A percentile compares a stretch with the other conserved stretches of the same genome.
Evolutionary conservation across 495 filamentous ascomycete genomes (phyloP).

Genomic region (Aspergillus haitiensis): DNA sequence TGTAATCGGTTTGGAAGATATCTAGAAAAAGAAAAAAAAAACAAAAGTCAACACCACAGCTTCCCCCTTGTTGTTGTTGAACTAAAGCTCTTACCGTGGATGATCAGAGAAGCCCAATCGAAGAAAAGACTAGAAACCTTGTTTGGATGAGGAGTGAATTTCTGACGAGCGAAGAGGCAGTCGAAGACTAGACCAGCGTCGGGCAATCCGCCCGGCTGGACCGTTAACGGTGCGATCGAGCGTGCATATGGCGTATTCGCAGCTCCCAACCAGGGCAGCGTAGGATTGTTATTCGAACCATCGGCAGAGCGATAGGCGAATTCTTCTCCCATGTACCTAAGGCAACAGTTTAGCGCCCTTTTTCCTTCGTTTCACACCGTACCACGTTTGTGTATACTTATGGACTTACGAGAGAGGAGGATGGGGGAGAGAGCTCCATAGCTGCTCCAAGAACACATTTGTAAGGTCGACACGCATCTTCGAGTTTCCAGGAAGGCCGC

Average conservation of each 20-base stretch:
- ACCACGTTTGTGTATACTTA: neutral
- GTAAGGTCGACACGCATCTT: conserved; percentile 64
- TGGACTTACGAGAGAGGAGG: conserved; percentile 51
- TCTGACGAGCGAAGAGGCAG: conserved; percentile 51
- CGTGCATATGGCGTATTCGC: conserved; percentile 58
- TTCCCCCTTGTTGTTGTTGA: neutral
- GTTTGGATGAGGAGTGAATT: conserved; percentile 56
- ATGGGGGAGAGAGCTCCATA: conserved; percentile 63
- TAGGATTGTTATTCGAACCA: conserved; percentile 66
- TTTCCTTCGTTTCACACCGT: neutral
- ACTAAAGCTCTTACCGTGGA: conserved; percentile 43
- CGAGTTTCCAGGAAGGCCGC: conserved; percentile 61
- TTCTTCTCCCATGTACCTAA: conserved; percentile 63
- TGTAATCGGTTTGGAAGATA: conserved; percentile 60
- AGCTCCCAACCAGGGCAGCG: conserved; percentile 55
- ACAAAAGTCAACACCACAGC: conserved; percentile 11
- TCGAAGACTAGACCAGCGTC: conserved; percentile 57
- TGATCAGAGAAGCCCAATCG: conserved; percentile 58
- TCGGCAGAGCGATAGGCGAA: conserved; percentile 69
- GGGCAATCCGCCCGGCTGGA: conserved; percentile 53
- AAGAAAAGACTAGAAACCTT: conserved; percentile 61
- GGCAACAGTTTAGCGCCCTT: neutral
- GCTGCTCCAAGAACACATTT: conserved; percentile 65
- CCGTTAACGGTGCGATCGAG: conserved; percentile 51
- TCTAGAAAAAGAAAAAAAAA: conserved; percentile 29